A percentile compares a stretch with the other conserved stretches of the same genome.
These are phyloP conservation scores for Perkinsus chesapeaki DNA, from an alignment of 169 alveolate genomes.

Conservation along the genomic window DNA sequence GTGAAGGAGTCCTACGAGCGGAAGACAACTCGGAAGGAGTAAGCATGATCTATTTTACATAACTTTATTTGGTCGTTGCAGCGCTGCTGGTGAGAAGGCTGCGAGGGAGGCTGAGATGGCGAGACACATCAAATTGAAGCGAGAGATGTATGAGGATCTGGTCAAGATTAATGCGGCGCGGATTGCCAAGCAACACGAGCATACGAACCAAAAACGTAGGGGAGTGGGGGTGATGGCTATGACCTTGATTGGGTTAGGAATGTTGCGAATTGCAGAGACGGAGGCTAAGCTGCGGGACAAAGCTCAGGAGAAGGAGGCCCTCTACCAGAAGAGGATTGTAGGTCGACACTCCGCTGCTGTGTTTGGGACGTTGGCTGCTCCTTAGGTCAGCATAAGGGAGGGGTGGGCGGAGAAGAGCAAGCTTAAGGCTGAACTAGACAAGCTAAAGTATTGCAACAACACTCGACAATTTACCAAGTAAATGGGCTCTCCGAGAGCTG, in stretches of 20 bases:
- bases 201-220: neutral
- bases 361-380: neutral
- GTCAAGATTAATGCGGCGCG: neutral
- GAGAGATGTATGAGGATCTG: neutral
- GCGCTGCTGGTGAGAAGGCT: neutral
- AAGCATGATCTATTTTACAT: too few species aligned
- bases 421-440: neutral
- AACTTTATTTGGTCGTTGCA: neutral
- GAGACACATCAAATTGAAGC: neutral
- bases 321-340: neutral
- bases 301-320: neutral
- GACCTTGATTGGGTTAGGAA: neutral
- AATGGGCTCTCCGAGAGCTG: neutral
- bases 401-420: neutral
- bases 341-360: neutral
- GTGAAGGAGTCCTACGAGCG: neutral
- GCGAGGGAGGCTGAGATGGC: neutral
- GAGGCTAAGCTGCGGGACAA: neutral
- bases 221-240: neutral
- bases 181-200: neutral
- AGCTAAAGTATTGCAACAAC: neutral
- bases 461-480: neutral
- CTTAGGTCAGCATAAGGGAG: neutral
- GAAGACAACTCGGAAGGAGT: neutral
- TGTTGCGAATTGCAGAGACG: neutral